Conservation (phyloP, 2,329 filamentous ascomycete genomes). For the Penicillium sp. region DNA sequence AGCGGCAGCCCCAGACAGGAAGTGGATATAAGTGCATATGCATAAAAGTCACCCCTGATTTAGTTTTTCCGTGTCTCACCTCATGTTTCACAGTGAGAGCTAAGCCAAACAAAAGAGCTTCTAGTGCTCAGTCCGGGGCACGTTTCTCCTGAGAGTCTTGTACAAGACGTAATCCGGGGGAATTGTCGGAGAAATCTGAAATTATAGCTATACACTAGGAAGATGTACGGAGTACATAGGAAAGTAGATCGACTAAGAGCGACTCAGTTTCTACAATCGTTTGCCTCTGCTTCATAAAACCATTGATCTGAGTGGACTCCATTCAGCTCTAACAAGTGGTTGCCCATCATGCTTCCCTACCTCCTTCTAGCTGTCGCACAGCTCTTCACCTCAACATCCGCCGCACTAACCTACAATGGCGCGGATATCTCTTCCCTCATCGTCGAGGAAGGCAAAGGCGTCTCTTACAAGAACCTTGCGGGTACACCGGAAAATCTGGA, state of each 20-base stretch:
- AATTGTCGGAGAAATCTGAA: not conserved
- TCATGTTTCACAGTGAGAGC: slow-evolving; percentile 7
- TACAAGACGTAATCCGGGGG: not conserved
- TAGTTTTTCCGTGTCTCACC: not conserved
- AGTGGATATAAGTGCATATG: not conserved
- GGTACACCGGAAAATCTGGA: slow-evolving; percentile 59
- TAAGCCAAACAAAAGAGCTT: slow-evolving; percentile 4
- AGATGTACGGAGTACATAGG: not conserved
- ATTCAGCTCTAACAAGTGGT: not conserved
- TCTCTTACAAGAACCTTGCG: slow-evolving; percentile 57
- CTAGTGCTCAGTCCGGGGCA: not conserved
- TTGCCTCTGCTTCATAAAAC: not conserved
- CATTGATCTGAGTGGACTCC: not conserved
- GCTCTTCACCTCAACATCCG: slow-evolving; percentile 28
- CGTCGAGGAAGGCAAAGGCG: slow-evolving; percentile 61
- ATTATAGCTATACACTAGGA: not conserved
- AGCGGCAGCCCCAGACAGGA: too few species aligned
- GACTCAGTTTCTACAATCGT: not conserved
- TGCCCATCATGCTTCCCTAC: slow-evolving; percentile 10
- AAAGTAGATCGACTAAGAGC: not conserved
- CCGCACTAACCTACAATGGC: slow-evolving; percentile 61
- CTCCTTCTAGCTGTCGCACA: slow-evolving; percentile 16
- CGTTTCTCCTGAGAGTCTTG: not conserved
- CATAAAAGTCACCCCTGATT: not conserved
- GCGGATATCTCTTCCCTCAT: slow-evolving; percentile 69